phyloP scores from a whole-genome alignment of 345 rosid species.

The Citrus glauca region DNA sequence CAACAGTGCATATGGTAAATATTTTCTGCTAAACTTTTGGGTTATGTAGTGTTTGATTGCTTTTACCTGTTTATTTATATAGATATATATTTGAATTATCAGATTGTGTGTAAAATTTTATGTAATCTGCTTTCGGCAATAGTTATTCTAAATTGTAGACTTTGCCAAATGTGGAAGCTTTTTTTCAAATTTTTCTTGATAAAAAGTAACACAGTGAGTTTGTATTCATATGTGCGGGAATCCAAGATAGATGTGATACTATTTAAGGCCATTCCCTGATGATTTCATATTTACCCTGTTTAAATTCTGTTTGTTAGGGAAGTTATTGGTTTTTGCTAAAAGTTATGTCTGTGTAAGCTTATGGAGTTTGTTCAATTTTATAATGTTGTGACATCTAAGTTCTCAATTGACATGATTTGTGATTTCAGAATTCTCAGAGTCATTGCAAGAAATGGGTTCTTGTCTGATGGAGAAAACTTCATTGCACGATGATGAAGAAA shows the following conservation, averaged over 20 bases:
- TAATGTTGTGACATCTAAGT: background rate
- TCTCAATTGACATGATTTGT: slow-evolving; percentile 9
- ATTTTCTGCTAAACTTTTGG: background rate
- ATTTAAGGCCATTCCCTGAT: background rate
- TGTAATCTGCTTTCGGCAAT: background rate
- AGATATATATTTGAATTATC: background rate
- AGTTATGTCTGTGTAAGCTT: background rate
- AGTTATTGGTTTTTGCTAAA: background rate
- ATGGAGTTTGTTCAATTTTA: background rate
- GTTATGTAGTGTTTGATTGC: background rate
- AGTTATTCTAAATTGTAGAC: background rate
- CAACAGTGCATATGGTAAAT: slow-evolving; percentile 85
- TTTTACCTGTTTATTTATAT: background rate
- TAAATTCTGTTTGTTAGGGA: background rate
- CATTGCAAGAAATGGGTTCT: slow-evolving; percentile 88
- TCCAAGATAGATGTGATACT: background rate
- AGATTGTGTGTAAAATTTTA: background rate
- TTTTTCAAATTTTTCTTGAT: background rate
- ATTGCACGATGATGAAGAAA: slow-evolving; percentile 65
- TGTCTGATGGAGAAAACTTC: slow-evolving; percentile 74
- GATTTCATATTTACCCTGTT: background rate
- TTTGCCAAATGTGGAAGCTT: background rate
- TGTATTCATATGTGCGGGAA: background rate
- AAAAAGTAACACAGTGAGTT: background rate
- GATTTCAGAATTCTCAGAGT: slow-evolving; percentile 86